Conservation (phyloP, 441 rosid species). For the Monsonia emarginata region DNA sequence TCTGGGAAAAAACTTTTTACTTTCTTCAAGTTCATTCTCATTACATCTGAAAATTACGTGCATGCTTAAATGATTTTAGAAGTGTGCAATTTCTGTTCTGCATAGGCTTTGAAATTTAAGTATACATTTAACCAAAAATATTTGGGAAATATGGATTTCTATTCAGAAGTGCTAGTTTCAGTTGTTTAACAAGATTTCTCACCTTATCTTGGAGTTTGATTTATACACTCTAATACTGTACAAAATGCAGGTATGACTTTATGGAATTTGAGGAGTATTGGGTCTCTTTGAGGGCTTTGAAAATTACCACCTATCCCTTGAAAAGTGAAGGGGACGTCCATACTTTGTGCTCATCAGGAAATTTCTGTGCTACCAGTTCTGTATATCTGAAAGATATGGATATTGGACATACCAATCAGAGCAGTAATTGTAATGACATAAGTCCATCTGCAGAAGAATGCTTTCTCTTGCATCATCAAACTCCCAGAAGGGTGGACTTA, state of each 20-base stretch:
- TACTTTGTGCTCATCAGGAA: constrained; percentile 48
- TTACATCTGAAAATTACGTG: background rate
- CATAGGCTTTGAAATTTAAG: background rate
- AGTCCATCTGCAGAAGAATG: constrained; percentile 31
- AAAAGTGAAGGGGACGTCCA: constrained; percentile 31
- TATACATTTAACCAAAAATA: background rate
- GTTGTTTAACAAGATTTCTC: background rate
- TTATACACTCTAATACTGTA: background rate
- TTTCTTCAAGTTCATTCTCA: background rate
- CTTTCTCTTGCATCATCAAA: constrained; percentile 51
- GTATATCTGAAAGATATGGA: constrained; percentile 29
- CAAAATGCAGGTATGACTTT: constrained; percentile 50
- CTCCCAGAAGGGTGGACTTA: constrained; percentile 25
- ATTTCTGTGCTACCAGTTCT: constrained; percentile 28
- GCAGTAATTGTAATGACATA: constrained; percentile 19
- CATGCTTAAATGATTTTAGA: background rate
- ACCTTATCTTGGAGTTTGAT: background rate
- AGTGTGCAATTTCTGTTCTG: background rate
- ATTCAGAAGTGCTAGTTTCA: background rate
- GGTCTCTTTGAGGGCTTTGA: constrained; percentile 38
- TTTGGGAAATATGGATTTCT: constrained; percentile 2
- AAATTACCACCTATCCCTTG: constrained; percentile 33
- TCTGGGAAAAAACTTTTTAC: background rate
- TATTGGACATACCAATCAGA: constrained; percentile 19
- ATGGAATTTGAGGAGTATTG: constrained; percentile 42